Conservation (phyloP, 176 grass and related monocot genomes). For the Aegilops longissima region DNA sequence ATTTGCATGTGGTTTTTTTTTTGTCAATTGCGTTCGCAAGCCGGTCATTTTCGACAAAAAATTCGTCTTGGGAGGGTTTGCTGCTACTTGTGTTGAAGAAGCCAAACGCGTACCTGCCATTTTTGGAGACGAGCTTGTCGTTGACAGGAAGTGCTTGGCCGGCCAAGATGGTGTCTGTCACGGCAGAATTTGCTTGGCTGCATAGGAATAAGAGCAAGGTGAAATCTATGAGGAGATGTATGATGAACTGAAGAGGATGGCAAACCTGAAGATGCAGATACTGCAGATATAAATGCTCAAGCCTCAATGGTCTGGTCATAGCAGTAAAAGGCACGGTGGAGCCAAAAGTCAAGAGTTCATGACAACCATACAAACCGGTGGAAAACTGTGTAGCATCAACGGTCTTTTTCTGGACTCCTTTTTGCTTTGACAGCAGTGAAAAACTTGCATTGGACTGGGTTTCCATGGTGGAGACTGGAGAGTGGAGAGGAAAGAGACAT, state of each 20-base stretch:
- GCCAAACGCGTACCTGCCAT: neutral
- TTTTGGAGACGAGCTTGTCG: neutral
- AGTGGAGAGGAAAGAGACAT: too few relatives aligned
- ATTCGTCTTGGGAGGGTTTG: neutral
- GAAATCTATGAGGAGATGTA: neutral
- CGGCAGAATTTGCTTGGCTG: neutral
- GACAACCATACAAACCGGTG: too few relatives aligned
- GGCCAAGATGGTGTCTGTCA: neutral
- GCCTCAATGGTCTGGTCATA: neutral
- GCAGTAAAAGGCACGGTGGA: neutral
- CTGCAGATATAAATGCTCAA: neutral
- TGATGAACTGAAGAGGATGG: neutral
- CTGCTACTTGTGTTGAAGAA: neutral
- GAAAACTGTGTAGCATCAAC: too few relatives aligned
- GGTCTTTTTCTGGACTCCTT: too few relatives aligned
- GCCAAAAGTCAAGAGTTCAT: neutral
- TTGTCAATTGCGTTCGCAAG: too few relatives aligned
- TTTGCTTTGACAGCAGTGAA: too few relatives aligned
- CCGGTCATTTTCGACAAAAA: too few relatives aligned
- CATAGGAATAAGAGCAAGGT: neutral
- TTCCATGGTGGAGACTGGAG: too few relatives aligned
- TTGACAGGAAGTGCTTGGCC: neutral
- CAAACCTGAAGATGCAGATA: neutral
- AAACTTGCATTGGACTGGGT: too few relatives aligned
- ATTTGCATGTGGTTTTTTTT: too few relatives aligned